Base-by-base conservation (phyloP, 306 rosid species). In the Ammopiptanthus mongolicus region DNA sequence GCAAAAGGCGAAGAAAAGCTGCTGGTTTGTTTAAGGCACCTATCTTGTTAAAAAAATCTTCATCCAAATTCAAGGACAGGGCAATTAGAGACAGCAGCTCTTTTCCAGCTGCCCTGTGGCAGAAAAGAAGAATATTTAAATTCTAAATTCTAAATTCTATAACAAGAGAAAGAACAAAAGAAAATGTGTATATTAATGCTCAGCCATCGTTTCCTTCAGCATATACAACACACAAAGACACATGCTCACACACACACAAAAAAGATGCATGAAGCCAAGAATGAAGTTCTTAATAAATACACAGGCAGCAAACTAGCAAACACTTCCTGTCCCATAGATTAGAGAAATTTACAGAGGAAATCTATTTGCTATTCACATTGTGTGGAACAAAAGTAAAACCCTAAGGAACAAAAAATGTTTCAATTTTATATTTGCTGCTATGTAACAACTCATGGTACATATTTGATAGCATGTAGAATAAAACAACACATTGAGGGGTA, bases 1-100 rank as follows among this genome's bases (percentile, higher is more conserved):
- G 91, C 86, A 93, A 77, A 76, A 93, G 97, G 25, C 98, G 93
- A 80, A 93, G 92, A 76, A 74, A 74, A 19, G 86, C 76, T 17
- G 46, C 4, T 37, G 94, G 91, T 12, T 80, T 84, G 63, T 57
- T 66, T 52, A 83, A 61, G 71, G 81, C 90, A 0, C 89, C 93
- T 23, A 82, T 83, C 86, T 84, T 89, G 75, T 88, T 88, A 37
- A 94, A 90, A 77, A 84, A 88, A 37, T 83, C 75, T 74, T 90
- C 93, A 37, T 90, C 89, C 51, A 88, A 75, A 76, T 87, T 78
- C 83, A 91, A 74, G 47, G 98, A 91, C 80, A 91, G 53, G 18
- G 98, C 91, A 78, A 90, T 67, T 58, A 91, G 69, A 70, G 93
- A 74, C 68, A 86, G 15, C 52, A 94, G 56, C 61, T 80, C 69